Conservation (phyloP, 1,284 basidiomycete genomes). For the Cryptococcus sp. region DNA sequence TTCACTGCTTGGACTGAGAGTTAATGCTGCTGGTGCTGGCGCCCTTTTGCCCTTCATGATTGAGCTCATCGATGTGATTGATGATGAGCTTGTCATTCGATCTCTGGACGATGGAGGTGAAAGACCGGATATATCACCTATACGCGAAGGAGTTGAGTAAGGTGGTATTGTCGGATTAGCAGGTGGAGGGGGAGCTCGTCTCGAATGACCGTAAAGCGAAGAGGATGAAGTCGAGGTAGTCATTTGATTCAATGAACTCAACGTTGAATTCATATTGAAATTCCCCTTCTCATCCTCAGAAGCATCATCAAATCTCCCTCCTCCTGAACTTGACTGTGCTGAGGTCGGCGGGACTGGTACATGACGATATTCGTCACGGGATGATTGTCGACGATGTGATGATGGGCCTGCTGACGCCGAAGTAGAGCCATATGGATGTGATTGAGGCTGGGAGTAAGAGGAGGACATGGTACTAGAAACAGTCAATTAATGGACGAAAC, state of each 20-base stretch:
- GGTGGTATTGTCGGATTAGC: neutral
- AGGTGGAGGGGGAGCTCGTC: neutral
- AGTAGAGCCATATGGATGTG: too few relatives aligned
- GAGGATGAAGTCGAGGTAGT: neutral
- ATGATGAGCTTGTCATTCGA: constrained; percentile 4
- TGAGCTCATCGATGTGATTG: constrained; percentile 14
- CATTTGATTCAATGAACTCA: neutral
- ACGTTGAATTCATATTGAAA: neutral
- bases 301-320: constrained; percentile 4
- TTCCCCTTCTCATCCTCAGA: neutral
- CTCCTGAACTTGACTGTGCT: neutral
- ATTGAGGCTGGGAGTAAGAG: too few relatives aligned
- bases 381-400: neutral
- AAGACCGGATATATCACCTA: neutral
- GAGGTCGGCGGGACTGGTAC: neutral
- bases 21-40: constrained; percentile 36
- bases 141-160: neutral
- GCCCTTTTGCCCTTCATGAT: constrained; percentile 27
- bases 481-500: too few relatives aligned
- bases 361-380: neutral
- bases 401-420: neutral
- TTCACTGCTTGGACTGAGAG: constrained; percentile 27
- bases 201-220: neutral
- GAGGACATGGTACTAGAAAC: too few relatives aligned
- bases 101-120: constrained; percentile 1